A percentile compares a stretch with the other conserved stretches of the same genome.
These are phyloP conservation scores for Phytophthora palmivora DNA, from an alignment of 352 stramenopile genomes.

Conservation along the genomic window DNA sequence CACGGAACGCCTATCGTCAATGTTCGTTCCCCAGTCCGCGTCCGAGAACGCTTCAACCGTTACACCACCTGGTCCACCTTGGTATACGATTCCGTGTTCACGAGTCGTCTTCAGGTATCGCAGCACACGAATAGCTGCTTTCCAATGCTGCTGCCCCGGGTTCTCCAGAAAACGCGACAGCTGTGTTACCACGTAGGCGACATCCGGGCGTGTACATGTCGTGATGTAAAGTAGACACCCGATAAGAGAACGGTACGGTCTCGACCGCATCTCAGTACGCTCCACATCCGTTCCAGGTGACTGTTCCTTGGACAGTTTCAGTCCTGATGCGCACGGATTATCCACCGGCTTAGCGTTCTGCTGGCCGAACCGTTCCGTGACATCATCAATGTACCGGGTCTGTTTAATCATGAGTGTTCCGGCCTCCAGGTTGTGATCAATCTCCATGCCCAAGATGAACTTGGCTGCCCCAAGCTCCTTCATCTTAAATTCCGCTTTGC, in stretches of 20 bases:
- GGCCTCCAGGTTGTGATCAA: conserved; percentile 7
- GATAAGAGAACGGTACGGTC: conserved; percentile 15
- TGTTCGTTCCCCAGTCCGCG: conserved; percentile 20
- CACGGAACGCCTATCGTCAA: too few species aligned
- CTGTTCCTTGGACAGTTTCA: conserved; percentile 16
- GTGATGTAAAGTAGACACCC: conserved; percentile 23
- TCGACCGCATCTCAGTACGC: conserved; percentile 3
- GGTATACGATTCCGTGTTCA: conserved; percentile 9
- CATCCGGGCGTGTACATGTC: conserved; percentile 8
- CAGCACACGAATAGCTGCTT: too few species aligned
- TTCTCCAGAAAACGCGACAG: too few species aligned
- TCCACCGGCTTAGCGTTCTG: background rate
- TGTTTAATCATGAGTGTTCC: conserved; percentile 30
- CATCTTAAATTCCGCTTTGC: too few species aligned
- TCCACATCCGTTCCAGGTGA: conserved; percentile 10
- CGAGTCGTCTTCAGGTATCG: conserved; percentile 16
- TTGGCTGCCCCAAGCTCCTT: too few species aligned
- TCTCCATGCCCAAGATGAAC: conserved; percentile 32
- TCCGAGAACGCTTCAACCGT: conserved; percentile 17
- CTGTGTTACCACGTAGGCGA: too few species aligned
- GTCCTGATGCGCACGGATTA: conserved; percentile 3
- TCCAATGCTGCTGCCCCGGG: too few species aligned
- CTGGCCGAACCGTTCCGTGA: conserved; percentile 11
- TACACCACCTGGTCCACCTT: background rate
- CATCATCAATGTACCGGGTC: conserved; percentile 26